These are phyloP conservation scores for Monosporascus sp. DNA, from an alignment of 2,329 filamentous ascomycete genomes.

Conservation along the genomic window DNA sequence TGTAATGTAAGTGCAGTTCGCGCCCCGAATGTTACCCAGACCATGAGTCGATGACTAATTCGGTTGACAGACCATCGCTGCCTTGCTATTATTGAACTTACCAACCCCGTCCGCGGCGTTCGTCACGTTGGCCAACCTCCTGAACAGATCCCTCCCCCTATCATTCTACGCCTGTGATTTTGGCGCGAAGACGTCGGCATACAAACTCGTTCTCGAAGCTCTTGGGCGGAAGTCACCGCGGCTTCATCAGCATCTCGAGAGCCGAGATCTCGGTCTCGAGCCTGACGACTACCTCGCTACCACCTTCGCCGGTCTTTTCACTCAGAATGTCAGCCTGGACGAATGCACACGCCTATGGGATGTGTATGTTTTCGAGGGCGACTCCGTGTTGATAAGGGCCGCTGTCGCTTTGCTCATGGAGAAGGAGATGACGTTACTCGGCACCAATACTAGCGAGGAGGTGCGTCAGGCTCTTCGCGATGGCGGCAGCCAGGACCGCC, in stretches of 20 bases:
- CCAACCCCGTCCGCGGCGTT: slow-evolving; percentile 60
- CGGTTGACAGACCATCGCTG: slow-evolving; percentile 58
- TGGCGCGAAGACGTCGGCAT: slow-evolving; percentile 63
- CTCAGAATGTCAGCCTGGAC: slow-evolving; percentile 58
- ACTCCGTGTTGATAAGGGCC: slow-evolving; percentile 64
- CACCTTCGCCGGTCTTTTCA: slow-evolving; percentile 62
- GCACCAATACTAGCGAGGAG: slow-evolving; percentile 39
- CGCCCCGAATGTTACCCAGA: neutral
- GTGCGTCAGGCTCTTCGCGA: slow-evolving; percentile 33
- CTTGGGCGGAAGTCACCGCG: slow-evolving; percentile 59
- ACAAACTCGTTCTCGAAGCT: slow-evolving; percentile 63
- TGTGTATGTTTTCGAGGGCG: slow-evolving; percentile 77
- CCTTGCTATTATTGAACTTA: slow-evolving; percentile 67
- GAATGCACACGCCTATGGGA: slow-evolving; percentile 73
- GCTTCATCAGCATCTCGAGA: slow-evolving; percentile 60
- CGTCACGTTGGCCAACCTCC: slow-evolving; percentile 66
- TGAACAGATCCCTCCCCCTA: slow-evolving; percentile 70
- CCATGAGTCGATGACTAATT: slow-evolving; percentile 10
- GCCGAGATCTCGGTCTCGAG: slow-evolving; percentile 38
- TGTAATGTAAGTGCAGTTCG: slow-evolving; percentile 58
- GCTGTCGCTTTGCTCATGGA: slow-evolving; percentile 61
- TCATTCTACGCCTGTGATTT: slow-evolving; percentile 69
- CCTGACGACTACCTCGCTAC: slow-evolving; percentile 52
- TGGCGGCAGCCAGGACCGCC: slow-evolving; percentile 14
- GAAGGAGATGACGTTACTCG: slow-evolving; percentile 47